Evolutionary conservation across 306 rosid species (phyloP).

Genomic region (Mimosa bimucronata): DNA sequence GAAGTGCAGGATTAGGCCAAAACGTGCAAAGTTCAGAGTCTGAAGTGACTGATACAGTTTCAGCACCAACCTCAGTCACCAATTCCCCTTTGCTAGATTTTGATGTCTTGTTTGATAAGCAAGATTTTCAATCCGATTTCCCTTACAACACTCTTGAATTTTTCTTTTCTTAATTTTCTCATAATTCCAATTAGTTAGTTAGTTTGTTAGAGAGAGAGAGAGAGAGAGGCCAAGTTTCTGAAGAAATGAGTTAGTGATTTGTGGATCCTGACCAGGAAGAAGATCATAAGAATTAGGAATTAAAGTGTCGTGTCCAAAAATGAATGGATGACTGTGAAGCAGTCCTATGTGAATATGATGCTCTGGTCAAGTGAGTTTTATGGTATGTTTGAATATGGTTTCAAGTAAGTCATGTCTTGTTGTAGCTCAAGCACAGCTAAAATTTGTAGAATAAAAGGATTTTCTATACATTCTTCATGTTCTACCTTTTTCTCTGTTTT

Average conservation of each 20-base stretch:
- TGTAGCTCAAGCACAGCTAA: constrained; percentile 12
- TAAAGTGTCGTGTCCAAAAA: background rate
- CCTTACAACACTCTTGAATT: constrained; percentile 43
- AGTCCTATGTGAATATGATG: background rate
- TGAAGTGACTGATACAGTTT: constrained; percentile 59
- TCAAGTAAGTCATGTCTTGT: background rate
- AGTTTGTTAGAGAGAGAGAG: background rate
- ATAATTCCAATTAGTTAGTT: background rate
- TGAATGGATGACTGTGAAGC: constrained; percentile 16
- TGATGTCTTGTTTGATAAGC: constrained; percentile 47
- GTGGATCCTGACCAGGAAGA: constrained; percentile 38
- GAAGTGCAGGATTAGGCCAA: constrained; percentile 41
- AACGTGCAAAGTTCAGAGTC: constrained; percentile 61
- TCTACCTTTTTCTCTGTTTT: background rate
- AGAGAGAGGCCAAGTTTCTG: background rate
- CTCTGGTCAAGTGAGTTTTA: constrained; percentile 35
- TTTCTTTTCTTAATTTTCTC: constrained; percentile 32
- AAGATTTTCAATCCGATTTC: constrained; percentile 54
- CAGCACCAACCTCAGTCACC: constrained; percentile 63
- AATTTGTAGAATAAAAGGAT: constrained; percentile 23
- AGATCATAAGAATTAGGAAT: background rate
- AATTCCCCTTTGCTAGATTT: constrained; percentile 63
- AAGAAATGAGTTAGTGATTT: constrained; percentile 13
- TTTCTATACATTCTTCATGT: background rate
- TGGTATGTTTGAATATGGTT: constrained; percentile 27